phyloP scores from a whole-genome alignment of 108 stramenopile species.

The Nannochloropsis gaditana region DNA sequence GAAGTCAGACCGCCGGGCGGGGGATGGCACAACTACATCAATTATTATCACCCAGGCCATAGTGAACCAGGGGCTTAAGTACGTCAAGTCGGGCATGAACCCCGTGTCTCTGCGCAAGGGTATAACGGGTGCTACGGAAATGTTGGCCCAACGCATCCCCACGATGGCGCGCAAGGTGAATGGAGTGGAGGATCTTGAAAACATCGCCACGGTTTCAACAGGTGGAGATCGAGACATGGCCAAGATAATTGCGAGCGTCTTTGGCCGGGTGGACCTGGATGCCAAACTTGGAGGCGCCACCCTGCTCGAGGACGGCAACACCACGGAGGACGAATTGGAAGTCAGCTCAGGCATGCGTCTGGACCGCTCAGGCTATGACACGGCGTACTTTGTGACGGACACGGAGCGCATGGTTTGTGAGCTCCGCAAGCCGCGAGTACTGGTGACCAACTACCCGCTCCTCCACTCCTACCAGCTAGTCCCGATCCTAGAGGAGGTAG shows the following conservation, averaged over 20 bases:
- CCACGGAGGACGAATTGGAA: neutral
- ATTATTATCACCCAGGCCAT: conserved; percentile 20
- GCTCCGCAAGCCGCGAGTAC: neutral
- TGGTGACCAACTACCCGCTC: neutral
- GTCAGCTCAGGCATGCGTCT: conserved; percentile 17
- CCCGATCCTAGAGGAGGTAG: neutral
- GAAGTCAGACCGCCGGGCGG: conserved; percentile 10
- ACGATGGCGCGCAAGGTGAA: neutral
- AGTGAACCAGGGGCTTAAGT: neutral
- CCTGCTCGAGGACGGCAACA: conserved; percentile 18
- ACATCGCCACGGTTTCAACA: neutral
- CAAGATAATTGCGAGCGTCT: neutral
- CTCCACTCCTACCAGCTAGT: neutral
- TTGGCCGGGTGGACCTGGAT: neutral
- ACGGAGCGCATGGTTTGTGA: conserved; percentile 16
- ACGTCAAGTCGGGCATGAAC: conserved; percentile 22
- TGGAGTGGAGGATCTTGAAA: neutral
- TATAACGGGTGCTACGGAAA: neutral
- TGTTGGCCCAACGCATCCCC: neutral
- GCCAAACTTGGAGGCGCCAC: neutral
- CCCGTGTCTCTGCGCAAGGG: neutral
- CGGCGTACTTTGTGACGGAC: conserved; percentile 16
- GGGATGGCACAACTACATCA: conserved; percentile 9
- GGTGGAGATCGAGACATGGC: conserved; percentile 1
- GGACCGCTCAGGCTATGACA: neutral